Evolutionary conservation across 2,329 filamentous ascomycete genomes (phyloP).

Genomic region (Sclerotiophoma versabilis): DNA sequence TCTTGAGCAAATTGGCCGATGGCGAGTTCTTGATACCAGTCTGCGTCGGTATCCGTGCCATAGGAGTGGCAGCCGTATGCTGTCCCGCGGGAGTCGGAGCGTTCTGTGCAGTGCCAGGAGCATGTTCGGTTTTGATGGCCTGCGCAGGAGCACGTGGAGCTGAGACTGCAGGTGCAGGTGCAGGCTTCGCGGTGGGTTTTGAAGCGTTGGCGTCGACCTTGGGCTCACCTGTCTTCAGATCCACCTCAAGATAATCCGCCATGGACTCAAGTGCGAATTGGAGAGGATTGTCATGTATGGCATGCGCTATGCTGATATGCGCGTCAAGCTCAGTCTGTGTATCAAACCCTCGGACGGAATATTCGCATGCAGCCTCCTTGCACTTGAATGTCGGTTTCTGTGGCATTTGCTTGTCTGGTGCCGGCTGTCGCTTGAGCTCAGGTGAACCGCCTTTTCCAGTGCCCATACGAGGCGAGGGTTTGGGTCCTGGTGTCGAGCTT

Average conservation of each 20-base stretch:
- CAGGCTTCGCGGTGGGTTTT: slow-evolving; percentile 32
- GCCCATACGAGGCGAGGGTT: slow-evolving; percentile 50
- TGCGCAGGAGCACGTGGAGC: slow-evolving; percentile 35
- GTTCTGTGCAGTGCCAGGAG: slow-evolving; percentile 39
- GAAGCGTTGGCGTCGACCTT: slow-evolving; percentile 35
- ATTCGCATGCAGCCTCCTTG: slow-evolving; percentile 59
- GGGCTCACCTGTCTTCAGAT: slow-evolving; percentile 52
- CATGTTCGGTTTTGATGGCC: slow-evolving; percentile 44
- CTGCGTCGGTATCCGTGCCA: slow-evolving; percentile 49
- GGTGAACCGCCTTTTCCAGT: slow-evolving; percentile 50
- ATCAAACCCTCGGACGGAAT: slow-evolving; percentile 62
- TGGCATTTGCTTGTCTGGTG: slow-evolving; percentile 53
- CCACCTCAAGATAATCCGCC: slow-evolving; percentile 58
- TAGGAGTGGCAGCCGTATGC: slow-evolving; percentile 44
- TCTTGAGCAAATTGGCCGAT: slow-evolving; percentile 48
- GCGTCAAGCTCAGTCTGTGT: slow-evolving; percentile 62
- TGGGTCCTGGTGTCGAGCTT: slow-evolving; percentile 51
- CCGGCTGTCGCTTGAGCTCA: slow-evolving; percentile 55
- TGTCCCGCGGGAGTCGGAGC: slow-evolving; percentile 45
- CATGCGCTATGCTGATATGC: slow-evolving; percentile 62
- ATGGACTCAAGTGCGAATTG: slow-evolving; percentile 64
- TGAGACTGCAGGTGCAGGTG: slow-evolving; percentile 20
- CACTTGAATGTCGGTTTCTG: slow-evolving; percentile 61
- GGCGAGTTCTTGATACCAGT: slow-evolving; percentile 48
- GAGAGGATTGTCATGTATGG: slow-evolving; percentile 62